phyloP scores from a whole-genome alignment of 768 basidiomycete genomes.

The Pisolithus marmoratus region DNA sequence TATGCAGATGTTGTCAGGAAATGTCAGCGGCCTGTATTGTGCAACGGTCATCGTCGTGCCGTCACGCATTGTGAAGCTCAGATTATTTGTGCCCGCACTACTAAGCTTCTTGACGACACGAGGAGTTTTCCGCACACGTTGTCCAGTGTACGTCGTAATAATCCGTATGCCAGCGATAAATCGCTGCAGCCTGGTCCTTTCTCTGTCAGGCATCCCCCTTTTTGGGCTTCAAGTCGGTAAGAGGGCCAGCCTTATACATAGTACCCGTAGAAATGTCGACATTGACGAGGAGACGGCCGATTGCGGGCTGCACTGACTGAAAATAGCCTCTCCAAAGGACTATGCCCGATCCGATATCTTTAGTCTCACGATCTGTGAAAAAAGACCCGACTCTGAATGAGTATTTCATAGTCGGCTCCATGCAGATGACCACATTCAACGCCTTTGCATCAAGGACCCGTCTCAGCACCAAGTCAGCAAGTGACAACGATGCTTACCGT shows the following conservation, averaged over 20 bases:
- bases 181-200: constrained; percentile 46
- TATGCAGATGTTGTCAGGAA: constrained; percentile 60
- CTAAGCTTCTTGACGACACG: constrained; percentile 62
- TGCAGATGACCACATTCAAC: constrained; percentile 68
- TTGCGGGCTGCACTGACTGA: constrained; percentile 67
- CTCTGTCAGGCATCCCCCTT: constrained; percentile 42
- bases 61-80: constrained; percentile 53
- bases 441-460: constrained; percentile 36
- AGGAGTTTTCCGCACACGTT: constrained; percentile 36
- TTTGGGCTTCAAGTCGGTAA: constrained; percentile 47
- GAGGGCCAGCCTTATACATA: constrained; percentile 63
- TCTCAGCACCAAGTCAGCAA: neutral
- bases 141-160: constrained; percentile 34
- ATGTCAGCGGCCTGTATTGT: constrained; percentile 50
- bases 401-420: constrained; percentile 62
- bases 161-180: constrained; percentile 53
- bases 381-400: constrained; percentile 75
- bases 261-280: constrained; percentile 74
- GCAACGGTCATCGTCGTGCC: constrained; percentile 54
- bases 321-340: constrained; percentile 78
- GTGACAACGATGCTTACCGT: constrained; percentile 36
- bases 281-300: constrained; percentile 62
- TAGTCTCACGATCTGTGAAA: constrained; percentile 53
- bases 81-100: constrained; percentile 43
- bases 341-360: constrained; percentile 55